These are phyloP conservation scores for Strobilomyces echinocephalus DNA, from an alignment of 768 basidiomycete species.

Conservation along the genomic window DNA sequence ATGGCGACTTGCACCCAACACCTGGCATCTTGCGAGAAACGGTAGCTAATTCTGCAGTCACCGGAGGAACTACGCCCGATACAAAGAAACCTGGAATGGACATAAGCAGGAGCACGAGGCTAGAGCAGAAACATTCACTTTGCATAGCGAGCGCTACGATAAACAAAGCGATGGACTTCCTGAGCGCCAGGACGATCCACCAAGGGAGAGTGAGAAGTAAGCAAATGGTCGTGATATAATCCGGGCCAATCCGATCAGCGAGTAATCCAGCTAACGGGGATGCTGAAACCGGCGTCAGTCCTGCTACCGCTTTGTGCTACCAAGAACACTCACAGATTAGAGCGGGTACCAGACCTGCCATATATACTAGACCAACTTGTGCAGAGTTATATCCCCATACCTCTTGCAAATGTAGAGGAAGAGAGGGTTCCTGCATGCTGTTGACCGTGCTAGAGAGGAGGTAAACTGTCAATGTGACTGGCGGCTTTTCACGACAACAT, in stretches of 20 bases:
- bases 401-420: slow-evolving; percentile 50
- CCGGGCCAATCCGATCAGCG: slow-evolving; percentile 52
- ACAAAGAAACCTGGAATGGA: slow-evolving; percentile 51
- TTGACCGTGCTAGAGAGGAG: slow-evolving; percentile 39
- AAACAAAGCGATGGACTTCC: slow-evolving; percentile 43
- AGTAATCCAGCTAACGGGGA: slow-evolving; percentile 55
- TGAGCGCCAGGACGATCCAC: slow-evolving; percentile 55
- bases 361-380: slow-evolving; percentile 60
- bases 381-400: slow-evolving; percentile 45
- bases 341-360: slow-evolving; percentile 60
- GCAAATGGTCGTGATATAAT: slow-evolving; percentile 47
- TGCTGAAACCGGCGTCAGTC: slow-evolving; percentile 34
- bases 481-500: slow-evolving; percentile 11
- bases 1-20: slow-evolving; percentile 55
- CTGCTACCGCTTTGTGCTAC: background rate
- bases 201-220: slow-evolving; percentile 57
- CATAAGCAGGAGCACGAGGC: background rate
- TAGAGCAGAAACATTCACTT: slow-evolving; percentile 38
- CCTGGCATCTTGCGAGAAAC: slow-evolving; percentile 54
- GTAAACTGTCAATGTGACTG: background rate
- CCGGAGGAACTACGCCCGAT: slow-evolving; percentile 53
- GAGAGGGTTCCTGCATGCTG: slow-evolving; percentile 50
- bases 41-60: slow-evolving; percentile 63
- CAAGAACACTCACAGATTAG: slow-evolving; percentile 49
- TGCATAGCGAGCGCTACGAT: slow-evolving; percentile 41